Percentiles rank a stretch among this genome's conserved stretches.
phyloP scores from a whole-genome alignment of 345 rosid genomes.

The Acer yangbiense region DNA sequence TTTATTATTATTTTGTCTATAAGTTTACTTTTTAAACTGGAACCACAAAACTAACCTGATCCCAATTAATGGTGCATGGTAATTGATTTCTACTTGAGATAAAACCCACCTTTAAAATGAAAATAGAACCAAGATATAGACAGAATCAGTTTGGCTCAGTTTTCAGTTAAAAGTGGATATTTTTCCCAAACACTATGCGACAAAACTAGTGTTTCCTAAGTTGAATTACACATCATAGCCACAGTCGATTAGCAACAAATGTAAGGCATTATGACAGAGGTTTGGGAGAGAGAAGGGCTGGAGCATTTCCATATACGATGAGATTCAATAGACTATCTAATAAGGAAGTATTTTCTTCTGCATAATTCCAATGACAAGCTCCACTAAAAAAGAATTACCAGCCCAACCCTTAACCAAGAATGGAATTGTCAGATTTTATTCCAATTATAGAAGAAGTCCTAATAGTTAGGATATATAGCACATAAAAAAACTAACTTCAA shows the following conservation, averaged over 20 bases:
- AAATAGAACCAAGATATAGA: background rate
- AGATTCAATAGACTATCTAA: background rate
- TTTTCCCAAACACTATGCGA: background rate
- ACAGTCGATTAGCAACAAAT: background rate
- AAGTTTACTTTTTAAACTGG: background rate
- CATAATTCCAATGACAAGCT: background rate
- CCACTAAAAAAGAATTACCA: background rate
- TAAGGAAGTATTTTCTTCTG: background rate
- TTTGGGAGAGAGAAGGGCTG: background rate
- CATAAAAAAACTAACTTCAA: background rate
- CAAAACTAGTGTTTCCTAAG: background rate
- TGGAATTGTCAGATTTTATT: background rate
- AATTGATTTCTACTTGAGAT: background rate
- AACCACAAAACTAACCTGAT: background rate
- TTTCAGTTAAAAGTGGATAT: background rate
- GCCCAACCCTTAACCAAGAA: background rate
- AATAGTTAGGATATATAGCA: background rate
- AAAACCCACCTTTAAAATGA: background rate
- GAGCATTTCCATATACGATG: background rate
- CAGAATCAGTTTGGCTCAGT: background rate
- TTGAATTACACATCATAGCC: background rate
- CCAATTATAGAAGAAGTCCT: constrained; percentile 4
- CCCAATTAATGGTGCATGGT: background rate
- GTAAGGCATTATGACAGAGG: background rate
- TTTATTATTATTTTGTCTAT: background rate